phyloP scores from a whole-genome alignment of 1,139 yeast genomes.

The Pichia sp. region DNA sequence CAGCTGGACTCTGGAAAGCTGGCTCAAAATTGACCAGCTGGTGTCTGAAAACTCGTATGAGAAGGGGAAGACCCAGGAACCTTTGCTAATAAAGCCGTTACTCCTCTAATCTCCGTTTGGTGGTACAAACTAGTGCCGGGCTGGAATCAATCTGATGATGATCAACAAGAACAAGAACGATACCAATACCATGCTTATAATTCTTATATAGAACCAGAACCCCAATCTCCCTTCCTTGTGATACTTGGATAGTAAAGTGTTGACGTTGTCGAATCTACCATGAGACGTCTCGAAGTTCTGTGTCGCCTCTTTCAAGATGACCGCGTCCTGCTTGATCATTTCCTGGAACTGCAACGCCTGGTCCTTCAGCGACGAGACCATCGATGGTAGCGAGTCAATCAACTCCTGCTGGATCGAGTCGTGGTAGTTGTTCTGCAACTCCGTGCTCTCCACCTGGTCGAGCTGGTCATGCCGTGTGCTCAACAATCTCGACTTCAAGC shows the following conservation, averaged over 20 bases:
- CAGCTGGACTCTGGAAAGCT: conserved; percentile 50
- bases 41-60: conserved; percentile 22
- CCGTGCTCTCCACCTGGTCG: conserved; percentile 22
- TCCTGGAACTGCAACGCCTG: conserved; percentile 32
- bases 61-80: conserved; percentile 26
- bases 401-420: conserved; percentile 31
- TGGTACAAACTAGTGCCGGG: conserved; percentile 19
- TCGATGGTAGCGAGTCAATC: conserved; percentile 29
- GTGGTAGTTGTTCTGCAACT: conserved; percentile 28
- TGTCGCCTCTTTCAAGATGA: conserved; percentile 29
- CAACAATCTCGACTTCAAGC: conserved; percentile 25
- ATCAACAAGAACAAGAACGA: conserved; percentile 26
- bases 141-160: conserved; percentile 30
- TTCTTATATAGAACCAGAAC: conserved; percentile 30
- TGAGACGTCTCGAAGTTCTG: conserved; percentile 30
- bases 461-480: conserved; percentile 22
- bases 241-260: conserved; percentile 25
- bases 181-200: conserved; percentile 21
- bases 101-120: neutral
- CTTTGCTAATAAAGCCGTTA: conserved; percentile 23
- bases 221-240: conserved; percentile 31
- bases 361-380: conserved; percentile 28
- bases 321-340: conserved; percentile 29
- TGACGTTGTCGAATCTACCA: conserved; percentile 27
- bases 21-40: conserved; percentile 17